Base-by-base conservation (phyloP, 2,329 filamentous ascomycete species). In the Eutypa lata region DNA sequence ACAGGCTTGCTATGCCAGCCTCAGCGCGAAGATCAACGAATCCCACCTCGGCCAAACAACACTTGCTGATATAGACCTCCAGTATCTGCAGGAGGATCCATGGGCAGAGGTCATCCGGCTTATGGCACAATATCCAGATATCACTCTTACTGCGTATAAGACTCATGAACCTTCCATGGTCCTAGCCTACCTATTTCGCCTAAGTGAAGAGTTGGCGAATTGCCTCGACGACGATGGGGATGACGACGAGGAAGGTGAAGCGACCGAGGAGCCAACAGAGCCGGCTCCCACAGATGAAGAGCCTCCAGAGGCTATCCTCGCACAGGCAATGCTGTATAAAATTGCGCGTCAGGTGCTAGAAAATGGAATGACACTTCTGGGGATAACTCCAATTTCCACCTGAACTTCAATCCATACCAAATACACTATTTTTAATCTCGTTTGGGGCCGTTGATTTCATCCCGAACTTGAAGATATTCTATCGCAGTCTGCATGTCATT, bases 1-100 rank as follows among this genome's bases (percentile, higher is more conserved):
- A 43, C 90, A 95, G 75, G 91, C 92, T 66, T 89, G 89, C 3
- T 87, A 91, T 66, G 86, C 88, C 33, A 87, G 87, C 61, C 79
- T 92, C 42, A 81, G 77, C 69, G 84, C 82, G 6, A 88, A 87
- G 63, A 77, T 78, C 63, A 79, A 82, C 61, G 78, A 77, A 64
- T 80, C 80, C 1, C 73, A 69, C 8, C 73, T 87, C 28, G 70
- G 74, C 2, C 71, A 76, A 6, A 78, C 81, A 49, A 82, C 88
- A 10, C 76, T 93, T 28, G 73, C 75, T 11, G 74, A 72, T 13
- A 86, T 88, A 19, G 48, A 78, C 78, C 11, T 57, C 31, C 42
- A 52, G 0, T 31, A 52, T 18, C 21, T 62, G 3, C 52, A 58
- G 31, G 55, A 57, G 6, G 54, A 57, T 14, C 57, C 53, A 14